These are phyloP conservation scores for Porodaedalea pini DNA, from an alignment of 1,284 basidiomycete genomes.

Conservation along the genomic window DNA sequence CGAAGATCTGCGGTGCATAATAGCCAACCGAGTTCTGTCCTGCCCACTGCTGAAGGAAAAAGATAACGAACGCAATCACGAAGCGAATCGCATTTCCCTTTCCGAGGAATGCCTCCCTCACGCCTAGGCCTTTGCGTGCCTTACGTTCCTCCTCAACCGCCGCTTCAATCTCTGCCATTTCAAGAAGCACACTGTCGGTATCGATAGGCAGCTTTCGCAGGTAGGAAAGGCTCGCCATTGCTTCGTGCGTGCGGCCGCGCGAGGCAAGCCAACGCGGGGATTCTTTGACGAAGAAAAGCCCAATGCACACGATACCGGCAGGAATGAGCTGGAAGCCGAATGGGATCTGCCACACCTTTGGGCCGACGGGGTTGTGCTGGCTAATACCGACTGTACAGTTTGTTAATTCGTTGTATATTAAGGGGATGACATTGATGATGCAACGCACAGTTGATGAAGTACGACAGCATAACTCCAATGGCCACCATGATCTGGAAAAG, in stretches of 20 bases:
- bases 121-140: constrained; percentile 52
- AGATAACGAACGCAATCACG: constrained; percentile 61
- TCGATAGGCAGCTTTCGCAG: constrained; percentile 50
- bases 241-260: constrained; percentile 34
- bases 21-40: constrained; percentile 60
- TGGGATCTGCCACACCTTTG: constrained; percentile 67
- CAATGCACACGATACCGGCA: constrained; percentile 70
- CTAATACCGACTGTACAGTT: constrained; percentile 52
- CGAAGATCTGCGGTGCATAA: constrained; percentile 74
- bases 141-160: constrained; percentile 60
- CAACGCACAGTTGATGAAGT: constrained; percentile 68
- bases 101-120: constrained; percentile 66
- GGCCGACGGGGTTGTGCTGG: constrained; percentile 45
- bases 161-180: constrained; percentile 62
- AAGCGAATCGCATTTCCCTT: constrained; percentile 73
- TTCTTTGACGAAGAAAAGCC: constrained; percentile 65
- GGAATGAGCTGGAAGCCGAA: constrained; percentile 77
- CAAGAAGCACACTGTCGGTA: constrained; percentile 48
- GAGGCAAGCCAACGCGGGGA: constrained; percentile 36
- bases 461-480: constrained; percentile 71
- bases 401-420: not conserved
- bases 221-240: constrained; percentile 41
- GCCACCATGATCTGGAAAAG: constrained; percentile 83
- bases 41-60: constrained; percentile 63
- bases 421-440: no score